Evolutionary conservation across 768 basidiomycete genomes (phyloP), one percentile per base, ranked within the genome.

Genomic region (Paxillus ammoniavirescens): DNA sequence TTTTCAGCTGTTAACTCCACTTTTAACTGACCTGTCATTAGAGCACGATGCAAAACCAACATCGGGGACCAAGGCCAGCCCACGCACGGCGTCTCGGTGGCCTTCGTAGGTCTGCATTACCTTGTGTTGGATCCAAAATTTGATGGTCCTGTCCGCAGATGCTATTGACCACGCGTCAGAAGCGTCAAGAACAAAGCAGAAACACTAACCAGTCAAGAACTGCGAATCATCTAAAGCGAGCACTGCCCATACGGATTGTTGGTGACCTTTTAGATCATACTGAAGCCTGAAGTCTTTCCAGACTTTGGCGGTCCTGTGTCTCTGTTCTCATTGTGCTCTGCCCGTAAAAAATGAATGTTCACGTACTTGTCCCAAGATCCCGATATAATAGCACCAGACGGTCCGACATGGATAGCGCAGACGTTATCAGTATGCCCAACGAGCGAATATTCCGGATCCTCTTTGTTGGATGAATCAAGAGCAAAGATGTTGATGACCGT

Each of bases 351-450:
- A 43, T 40, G 36, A 47, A 43, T 40, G 41, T 47, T 14, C 10
- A 72, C 82, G 71, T 63, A 96, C 96, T 81, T 89, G 74, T 98
- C 97, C 97, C 97, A 99, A 41, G 93, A 96, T 17, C 97, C 97
- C 8, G 92, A 95, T 53, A 97, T 84, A 55, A 98, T 86, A 47
- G 82, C 77, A 14, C 92, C 91, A 45, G 79, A 78, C 8, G 80
- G 71, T 9, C 82, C 82, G 4, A 84, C 81, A 63, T 91, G 80
- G 52, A 99, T 75, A 18, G 91, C 80, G 69, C 95, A 98, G 35
- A 98, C 82, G 66, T 98, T 98, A 44, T 87, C 86, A 12, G 83
- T 82, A 69, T 99, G 97, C 21, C 96, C 97, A 35, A 98, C 67
- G 26, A 98, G 79, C 18, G 85, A 83, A 73, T 87, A 90, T 62